Evolutionary conservation across 768 basidiomycete species (phyloP).

Genomic region (Boletellus ananas): DNA sequence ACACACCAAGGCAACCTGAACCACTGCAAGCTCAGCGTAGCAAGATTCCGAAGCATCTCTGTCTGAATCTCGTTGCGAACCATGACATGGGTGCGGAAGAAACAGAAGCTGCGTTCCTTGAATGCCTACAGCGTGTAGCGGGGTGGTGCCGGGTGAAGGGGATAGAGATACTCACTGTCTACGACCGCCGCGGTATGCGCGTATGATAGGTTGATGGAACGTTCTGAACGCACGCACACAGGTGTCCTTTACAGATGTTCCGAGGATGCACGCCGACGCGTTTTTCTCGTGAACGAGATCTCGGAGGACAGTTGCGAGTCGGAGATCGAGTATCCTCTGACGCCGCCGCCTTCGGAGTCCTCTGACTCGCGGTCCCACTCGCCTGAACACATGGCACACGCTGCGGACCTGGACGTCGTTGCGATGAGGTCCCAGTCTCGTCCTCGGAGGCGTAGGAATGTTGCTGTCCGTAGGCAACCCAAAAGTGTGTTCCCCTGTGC

Average conservation of each 20-base stretch:
- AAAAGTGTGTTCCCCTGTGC: constrained; percentile 18
- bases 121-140: constrained; percentile 50
- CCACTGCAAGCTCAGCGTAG: constrained; percentile 49
- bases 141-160: constrained; percentile 63
- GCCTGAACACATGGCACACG: constrained; percentile 34
- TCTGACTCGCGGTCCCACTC: constrained; percentile 63
- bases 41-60: constrained; percentile 64
- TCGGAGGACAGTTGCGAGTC: constrained; percentile 41
- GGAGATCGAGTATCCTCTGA: constrained; percentile 66
- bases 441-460: constrained; percentile 21
- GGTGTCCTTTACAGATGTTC: constrained; percentile 41
- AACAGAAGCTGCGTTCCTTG: constrained; percentile 42
- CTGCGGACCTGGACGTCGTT: constrained; percentile 14
- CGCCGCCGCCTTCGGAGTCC: constrained; percentile 74
- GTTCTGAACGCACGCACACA: constrained; percentile 21
- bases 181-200: constrained; percentile 64
- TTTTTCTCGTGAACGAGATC: constrained; percentile 26
- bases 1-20: constrained; percentile 38
- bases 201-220: not conserved
- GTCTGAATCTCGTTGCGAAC: constrained; percentile 56
- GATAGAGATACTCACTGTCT: constrained; percentile 62
- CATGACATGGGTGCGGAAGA: constrained; percentile 32
- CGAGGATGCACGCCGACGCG: constrained; percentile 39
- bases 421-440: constrained; percentile 17
- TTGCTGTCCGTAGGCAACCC: constrained; percentile 22